Base-by-base conservation (phyloP, 1,284 basidiomycete genomes). In the Marasmius tenuissimus region DNA sequence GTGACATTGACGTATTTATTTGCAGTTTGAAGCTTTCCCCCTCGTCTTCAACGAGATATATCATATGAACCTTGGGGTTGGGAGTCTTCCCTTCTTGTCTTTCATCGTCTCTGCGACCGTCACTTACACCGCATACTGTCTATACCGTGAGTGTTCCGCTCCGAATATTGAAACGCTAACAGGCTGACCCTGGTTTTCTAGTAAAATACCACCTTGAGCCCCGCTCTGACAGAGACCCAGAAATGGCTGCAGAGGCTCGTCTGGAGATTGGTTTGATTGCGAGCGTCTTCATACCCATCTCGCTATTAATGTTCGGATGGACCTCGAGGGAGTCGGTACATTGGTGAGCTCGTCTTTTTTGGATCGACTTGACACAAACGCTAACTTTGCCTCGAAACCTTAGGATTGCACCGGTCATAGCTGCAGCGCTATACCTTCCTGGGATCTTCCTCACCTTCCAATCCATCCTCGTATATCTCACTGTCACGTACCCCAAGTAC, bases 31-130 rank as follows among this genome's bases (percentile, higher is more conserved):
- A 57, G 70, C 72, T 2, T 75, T 75, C 66, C 70, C 71, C 37
- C 65, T 77, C 22, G 74, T 75, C 27, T 76, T 75, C 63, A 63
- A 67, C 34, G 73, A 66, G 60, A 67, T 74, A 16, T 71, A 78
- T 45, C 73, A 73, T 4, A 74, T 78, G 70, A 76, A 75, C 63
- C 66, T 71, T 14, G 77, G 76, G 39, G 65, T 78, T 54, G 71
- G 73, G 8, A 80, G 82, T 1, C 74, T 85, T 20, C 75, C 82
- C 49, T 82, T 83, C 68, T 71, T 84, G 60, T 80, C 80, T 18
- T 75, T 84, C 49, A 75, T 80, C 2, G 67, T 76, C 37, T 73
- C 73, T 62, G 74, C 71, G 1, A 9, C 63, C 4, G 18, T 71
- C 20, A 66, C 68, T 11, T 69, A 66, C 57, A 65, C 67, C 6